A percentile compares a stretch with the other conserved stretches of the same genome.
Evolutionary conservation across 208 protist genomes (phyloP).

Genomic region (Trypanosoma melophagium): DNA sequence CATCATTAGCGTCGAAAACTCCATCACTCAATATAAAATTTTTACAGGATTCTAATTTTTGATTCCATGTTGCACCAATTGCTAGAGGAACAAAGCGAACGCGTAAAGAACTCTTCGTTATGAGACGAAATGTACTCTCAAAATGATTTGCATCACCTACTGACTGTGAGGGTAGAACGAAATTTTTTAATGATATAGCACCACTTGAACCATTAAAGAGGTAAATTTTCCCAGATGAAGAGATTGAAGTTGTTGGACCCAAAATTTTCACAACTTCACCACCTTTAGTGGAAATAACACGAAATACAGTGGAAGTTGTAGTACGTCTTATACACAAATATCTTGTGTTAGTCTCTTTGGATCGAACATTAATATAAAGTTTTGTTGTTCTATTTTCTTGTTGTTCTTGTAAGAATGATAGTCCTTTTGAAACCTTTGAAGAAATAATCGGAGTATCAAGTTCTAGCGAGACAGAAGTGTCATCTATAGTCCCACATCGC

Average conservation of each 20-base stretch:
- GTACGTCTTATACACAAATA: slow-evolving; percentile 23
- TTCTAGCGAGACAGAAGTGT: slow-evolving; percentile 9
- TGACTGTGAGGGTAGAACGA: slow-evolving; percentile 5
- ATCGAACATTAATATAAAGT: slow-evolving; percentile 12
- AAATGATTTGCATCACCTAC: slow-evolving; percentile 6
- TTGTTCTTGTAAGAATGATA: neutral
- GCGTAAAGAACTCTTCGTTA: slow-evolving; percentile 5
- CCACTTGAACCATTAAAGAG: slow-evolving; percentile 20
- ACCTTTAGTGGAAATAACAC: neutral
- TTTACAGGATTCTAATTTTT: slow-evolving; percentile 31
- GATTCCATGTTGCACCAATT: neutral
- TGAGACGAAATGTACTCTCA: neutral
- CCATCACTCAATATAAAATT: slow-evolving; percentile 25
- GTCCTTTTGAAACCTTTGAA: slow-evolving; percentile 27
- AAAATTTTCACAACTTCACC: slow-evolving; percentile 4
- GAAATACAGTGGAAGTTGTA: slow-evolving; percentile 2
- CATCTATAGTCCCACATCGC: slow-evolving; percentile 30
- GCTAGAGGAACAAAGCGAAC: slow-evolving; percentile 19
- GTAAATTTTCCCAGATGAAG: slow-evolving; percentile 1
- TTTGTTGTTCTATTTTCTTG: slow-evolving; percentile 1
- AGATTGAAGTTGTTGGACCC: neutral
- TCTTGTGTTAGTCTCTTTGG: slow-evolving; percentile 16
- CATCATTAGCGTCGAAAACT: slow-evolving; percentile 15
- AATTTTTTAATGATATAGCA: slow-evolving; percentile 4
- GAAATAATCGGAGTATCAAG: slow-evolving; percentile 21